A percentile compares a stretch with the other conserved stretches of the same genome.
Evolutionary conservation across 306 rosid genomes (phyloP).

Genomic region (Prinsepia uniflora): DNA sequence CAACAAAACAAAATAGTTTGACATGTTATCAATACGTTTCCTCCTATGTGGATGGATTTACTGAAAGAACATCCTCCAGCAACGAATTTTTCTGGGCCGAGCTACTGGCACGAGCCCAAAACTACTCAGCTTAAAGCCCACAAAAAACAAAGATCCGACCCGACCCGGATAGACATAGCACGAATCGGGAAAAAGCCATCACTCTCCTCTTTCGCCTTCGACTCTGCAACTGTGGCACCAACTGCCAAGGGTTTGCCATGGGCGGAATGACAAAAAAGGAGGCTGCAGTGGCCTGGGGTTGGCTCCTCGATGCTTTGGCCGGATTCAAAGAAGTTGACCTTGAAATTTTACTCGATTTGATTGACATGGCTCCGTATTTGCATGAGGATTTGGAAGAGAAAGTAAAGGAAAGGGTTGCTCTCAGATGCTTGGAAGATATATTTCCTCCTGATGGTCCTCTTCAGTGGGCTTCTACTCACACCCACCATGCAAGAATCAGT

Average conservation of each 20-base stretch:
- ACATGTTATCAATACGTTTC: too few relatives aligned
- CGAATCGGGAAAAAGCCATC: not conserved
- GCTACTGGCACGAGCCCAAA: not conserved
- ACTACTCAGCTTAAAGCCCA: not conserved
- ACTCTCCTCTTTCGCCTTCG: not conserved
- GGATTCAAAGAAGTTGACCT: constrained; percentile 27
- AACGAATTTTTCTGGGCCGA: not conserved
- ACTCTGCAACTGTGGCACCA: not conserved
- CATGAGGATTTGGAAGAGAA: constrained; percentile 30
- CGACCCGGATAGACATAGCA: not conserved
- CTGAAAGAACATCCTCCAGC: too few relatives aligned
- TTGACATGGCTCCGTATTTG: constrained; percentile 37
- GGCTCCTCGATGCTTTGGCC: constrained; percentile 68
- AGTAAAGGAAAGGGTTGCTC: constrained; percentile 53
- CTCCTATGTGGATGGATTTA: too few relatives aligned
- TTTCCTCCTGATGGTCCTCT: constrained; percentile 21
- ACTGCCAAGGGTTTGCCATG: constrained; percentile 27
- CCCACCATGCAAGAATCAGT: constrained; percentile 32
- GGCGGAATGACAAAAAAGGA: constrained; percentile 24
- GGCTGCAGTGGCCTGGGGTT: constrained; percentile 48
- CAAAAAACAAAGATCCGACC: not conserved
- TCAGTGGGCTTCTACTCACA: constrained; percentile 32
- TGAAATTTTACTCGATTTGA: constrained; percentile 46
- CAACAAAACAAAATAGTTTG: too few relatives aligned
- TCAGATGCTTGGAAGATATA: constrained; percentile 63